Base-by-base conservation (phyloP, 257 asterid species). In the Datura wrightii region DNA sequence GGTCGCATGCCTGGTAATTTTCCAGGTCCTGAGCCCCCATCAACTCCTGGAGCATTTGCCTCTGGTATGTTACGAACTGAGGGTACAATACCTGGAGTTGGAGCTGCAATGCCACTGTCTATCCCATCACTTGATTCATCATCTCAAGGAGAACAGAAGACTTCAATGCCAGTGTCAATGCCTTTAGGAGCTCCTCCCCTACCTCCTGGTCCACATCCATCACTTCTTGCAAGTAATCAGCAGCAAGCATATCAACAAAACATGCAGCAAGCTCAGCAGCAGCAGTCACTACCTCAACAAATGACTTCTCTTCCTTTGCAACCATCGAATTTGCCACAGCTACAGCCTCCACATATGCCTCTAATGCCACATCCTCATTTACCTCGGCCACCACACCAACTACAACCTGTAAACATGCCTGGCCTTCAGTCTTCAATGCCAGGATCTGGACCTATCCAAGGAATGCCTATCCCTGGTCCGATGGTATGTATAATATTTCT, bases 171-270 rank as follows among this genome's bases (percentile, higher is more conserved):
- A 85, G 87, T 80, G 36, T 90, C 96, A 72, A 89, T 88, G 88
- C 93, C 97, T 83, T 79, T 89, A 79, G 96, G 96, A 67, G 91
- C 95, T 41, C 99, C 98, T 65, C 98, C 99, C 82, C 94, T 96
- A 82, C 98, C 98, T 56, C 98, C 98, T 71, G 99, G 98, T 84
- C 98, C 98, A 11, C 99, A 94, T 69, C 98, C 99, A 85, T 96
- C 99, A 84, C 96, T 92, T 85, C 93, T 92, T 83, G 81, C 87
- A 13, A 89, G 90, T 83, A 94, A 92, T 89, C 98, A 93, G 85
- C 98, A 92, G 86, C 98, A 92, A 87, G 90, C 93, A 80, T 96
- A 93, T 89, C 98, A 96, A 85, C 98, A 93, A 84, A 90, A 92
- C 87, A 44, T 90, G 84, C 92, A 91, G 82, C 92, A 91, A 71